A percentile compares a stretch with the other conserved stretches of the same genome.
Conservation (phyloP, 2,329 filamentous ascomycete species). For the Exophiala sp. region DNA sequence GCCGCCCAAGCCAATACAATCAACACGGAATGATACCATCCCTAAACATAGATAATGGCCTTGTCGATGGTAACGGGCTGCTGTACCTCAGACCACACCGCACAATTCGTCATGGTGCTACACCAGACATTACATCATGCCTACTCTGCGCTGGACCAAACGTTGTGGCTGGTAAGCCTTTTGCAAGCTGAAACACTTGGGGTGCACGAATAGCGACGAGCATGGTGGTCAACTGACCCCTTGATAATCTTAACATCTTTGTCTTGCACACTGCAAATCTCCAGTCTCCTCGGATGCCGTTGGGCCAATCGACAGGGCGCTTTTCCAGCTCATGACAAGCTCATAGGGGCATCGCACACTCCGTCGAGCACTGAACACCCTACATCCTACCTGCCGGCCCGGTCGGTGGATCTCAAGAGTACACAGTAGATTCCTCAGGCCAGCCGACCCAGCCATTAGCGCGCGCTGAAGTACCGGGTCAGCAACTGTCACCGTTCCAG, state of each 20-base stretch:
- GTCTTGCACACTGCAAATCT: neutral
- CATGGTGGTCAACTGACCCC: slow-evolving; percentile 20
- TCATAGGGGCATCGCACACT: neutral
- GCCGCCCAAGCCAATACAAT: neutral
- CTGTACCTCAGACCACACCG: slow-evolving; percentile 6
- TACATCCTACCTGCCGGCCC: neutral
- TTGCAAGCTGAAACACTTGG: slow-evolving; percentile 20
- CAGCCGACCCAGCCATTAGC: neutral
- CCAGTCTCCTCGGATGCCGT: neutral
- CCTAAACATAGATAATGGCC: neutral
- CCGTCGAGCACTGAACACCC: neutral
- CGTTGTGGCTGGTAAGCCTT: slow-evolving; percentile 8
- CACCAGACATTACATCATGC: slow-evolving; percentile 19
- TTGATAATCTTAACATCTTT: slow-evolving; percentile 1
- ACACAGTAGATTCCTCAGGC: neutral
- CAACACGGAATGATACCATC: neutral
- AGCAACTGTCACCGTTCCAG: too few species aligned
- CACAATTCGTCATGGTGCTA: slow-evolving; percentile 11
- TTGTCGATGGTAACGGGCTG: neutral
- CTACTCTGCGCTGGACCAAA: slow-evolving; percentile 8
- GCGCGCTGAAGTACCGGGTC: too few species aligned
- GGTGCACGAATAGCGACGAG: slow-evolving; percentile 16
- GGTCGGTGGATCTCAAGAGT: too few species aligned
- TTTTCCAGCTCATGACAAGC: neutral
- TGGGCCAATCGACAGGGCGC: neutral